A percentile compares a stretch with the other conserved stretches of the same genome.
These are phyloP conservation scores for Pseudogymnoascus sp. DNA, from an alignment of 2,329 filamentous ascomycete genomes.

Conservation along the genomic window DNA sequence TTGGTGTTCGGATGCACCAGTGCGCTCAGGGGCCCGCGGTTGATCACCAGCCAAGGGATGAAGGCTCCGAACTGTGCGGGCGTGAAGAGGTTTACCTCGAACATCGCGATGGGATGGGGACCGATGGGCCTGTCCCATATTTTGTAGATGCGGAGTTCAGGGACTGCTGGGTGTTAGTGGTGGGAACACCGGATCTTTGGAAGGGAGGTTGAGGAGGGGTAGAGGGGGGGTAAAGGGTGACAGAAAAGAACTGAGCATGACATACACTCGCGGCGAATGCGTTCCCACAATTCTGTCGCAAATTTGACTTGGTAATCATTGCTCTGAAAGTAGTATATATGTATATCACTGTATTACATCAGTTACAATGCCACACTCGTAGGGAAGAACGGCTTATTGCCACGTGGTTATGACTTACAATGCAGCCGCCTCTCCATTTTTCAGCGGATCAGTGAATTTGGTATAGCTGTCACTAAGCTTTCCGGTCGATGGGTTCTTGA, in stretches of 20 bases:
- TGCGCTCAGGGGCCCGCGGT: slow-evolving; percentile 69
- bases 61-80: slow-evolving; percentile 86
- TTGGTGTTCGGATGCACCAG: slow-evolving; percentile 74
- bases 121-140: slow-evolving; percentile 72
- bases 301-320: slow-evolving; percentile 55
- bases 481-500: slow-evolving; percentile 54
- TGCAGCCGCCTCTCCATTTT: slow-evolving; percentile 56
- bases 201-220: background rate
- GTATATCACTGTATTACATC: slow-evolving; percentile 51
- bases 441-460: slow-evolving; percentile 58
- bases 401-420: slow-evolving; percentile 45
- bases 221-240: background rate
- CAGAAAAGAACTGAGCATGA: slow-evolving; percentile 10
- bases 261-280: slow-evolving; percentile 72
- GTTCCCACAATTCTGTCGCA: slow-evolving; percentile 64
- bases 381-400: background rate
- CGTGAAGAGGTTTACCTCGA: slow-evolving; percentile 82
- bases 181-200: background rate
- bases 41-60: slow-evolving; percentile 73
- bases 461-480: slow-evolving; percentile 60
- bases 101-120: slow-evolving; percentile 79
- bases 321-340: slow-evolving; percentile 71
- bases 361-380: background rate
- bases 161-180: slow-evolving; percentile 43
- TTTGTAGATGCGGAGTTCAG: slow-evolving; percentile 72